These are phyloP conservation scores for Termitomyces sp. DNA, from an alignment of 768 basidiomycete genomes.

Conservation along the genomic window DNA sequence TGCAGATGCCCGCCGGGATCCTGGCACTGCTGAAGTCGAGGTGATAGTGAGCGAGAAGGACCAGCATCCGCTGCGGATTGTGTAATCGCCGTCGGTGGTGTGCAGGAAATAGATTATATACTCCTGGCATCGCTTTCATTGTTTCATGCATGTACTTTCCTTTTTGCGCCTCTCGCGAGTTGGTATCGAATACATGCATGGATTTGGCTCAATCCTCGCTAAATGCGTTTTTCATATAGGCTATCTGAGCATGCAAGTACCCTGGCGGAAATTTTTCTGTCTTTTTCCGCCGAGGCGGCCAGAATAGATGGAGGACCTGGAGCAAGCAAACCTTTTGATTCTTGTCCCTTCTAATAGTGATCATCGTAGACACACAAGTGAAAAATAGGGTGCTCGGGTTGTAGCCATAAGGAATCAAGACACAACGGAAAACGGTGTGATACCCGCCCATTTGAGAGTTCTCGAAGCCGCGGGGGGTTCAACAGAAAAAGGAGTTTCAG, in stretches of 20 bases:
- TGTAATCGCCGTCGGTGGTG: constrained; percentile 29
- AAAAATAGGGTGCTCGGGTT: background rate
- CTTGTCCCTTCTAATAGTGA: background rate
- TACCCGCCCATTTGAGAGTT: background rate
- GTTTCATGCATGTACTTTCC: too few relatives aligned
- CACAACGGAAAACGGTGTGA: background rate
- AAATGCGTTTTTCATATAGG: background rate
- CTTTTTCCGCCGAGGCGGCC: background rate
- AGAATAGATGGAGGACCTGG: background rate
- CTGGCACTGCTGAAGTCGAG: constrained; percentile 39
- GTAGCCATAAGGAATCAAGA: background rate
- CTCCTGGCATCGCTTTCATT: background rate
- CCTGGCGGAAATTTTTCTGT: background rate
- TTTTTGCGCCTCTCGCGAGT: too few relatives aligned
- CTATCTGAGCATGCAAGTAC: background rate
- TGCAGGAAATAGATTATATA: background rate
- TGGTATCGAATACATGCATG: too few relatives aligned
- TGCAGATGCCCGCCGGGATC: constrained; percentile 22
- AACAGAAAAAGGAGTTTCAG: background rate
- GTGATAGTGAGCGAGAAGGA: constrained; percentile 73
- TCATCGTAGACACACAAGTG: background rate
- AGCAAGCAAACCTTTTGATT: background rate
- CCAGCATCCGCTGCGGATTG: constrained; percentile 66
- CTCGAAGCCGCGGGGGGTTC: background rate
- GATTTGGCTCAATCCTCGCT: background rate